Evolutionary conservation across 1,284 basidiomycete species (phyloP).

Genomic region (Chondrostereum purpureum): DNA sequence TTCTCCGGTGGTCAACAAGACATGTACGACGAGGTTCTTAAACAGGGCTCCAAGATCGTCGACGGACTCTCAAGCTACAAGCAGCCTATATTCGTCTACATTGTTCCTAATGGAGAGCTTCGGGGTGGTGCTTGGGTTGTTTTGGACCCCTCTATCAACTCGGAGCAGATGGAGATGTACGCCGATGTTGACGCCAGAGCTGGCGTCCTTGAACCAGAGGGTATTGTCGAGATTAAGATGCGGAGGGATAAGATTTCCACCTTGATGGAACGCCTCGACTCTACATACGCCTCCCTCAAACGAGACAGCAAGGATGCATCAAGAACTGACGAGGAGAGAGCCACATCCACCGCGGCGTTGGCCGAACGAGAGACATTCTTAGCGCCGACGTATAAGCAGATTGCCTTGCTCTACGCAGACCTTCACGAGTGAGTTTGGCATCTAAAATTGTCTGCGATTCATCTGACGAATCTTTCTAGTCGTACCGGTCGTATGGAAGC

Average conservation of each 20-base stretch:
- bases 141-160: conserved; percentile 94
- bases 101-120: conserved; percentile 97
- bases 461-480: conserved; percentile 35
- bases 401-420: conserved; percentile 94
- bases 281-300: conserved; percentile 79
- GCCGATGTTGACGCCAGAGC: conserved; percentile 94
- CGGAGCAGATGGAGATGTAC: conserved; percentile 99
- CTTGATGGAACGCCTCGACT: conserved; percentile 93
- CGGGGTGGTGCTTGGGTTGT: conserved; percentile 99
- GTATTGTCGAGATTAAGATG: conserved; percentile 93
- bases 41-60: conserved; percentile 96
- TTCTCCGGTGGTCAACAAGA: conserved; percentile 99
- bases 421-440: conserved; percentile 78
- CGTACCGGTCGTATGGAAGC: conserved; percentile 96
- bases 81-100: conserved; percentile 98
- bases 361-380: conserved; percentile 78
- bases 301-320: conserved; percentile 69
- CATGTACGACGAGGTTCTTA: conserved; percentile 94
- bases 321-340: conserved; percentile 69
- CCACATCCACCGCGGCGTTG: conserved; percentile 62
- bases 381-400: conserved; percentile 87
- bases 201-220: conserved; percentile 97
- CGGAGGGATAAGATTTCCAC: conserved; percentile 85
- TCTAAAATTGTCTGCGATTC: conserved; percentile 2
- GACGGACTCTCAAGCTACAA: conserved; percentile 96